Conservation (phyloP, 768 basidiomycete genomes). For the Boletus coccyginus region DNA sequence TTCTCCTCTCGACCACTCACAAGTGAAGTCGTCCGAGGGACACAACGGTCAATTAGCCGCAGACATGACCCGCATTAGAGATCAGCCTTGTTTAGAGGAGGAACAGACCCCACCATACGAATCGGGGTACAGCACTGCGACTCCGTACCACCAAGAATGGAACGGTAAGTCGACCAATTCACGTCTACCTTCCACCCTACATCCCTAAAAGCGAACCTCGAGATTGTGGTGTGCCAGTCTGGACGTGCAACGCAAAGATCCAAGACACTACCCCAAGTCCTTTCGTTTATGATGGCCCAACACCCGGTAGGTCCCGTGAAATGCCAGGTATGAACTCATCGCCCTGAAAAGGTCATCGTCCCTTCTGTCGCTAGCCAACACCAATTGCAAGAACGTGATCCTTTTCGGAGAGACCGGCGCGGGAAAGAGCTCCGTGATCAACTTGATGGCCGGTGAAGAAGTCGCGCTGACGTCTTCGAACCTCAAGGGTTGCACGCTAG, state of each 20-base stretch:
- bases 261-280: background rate
- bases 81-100: background rate
- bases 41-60: background rate
- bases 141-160: background rate
- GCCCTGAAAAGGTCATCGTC: background rate
- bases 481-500: background rate
- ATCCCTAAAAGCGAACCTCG: background rate
- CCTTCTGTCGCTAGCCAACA: background rate
- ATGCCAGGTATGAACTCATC: background rate
- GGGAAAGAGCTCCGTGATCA: slow-evolving; percentile 11
- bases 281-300: background rate
- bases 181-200: background rate
- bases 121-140: no score
- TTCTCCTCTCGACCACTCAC: background rate
- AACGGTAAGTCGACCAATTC: background rate
- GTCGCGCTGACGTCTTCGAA: background rate
- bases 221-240: background rate
- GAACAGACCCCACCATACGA: background rate
- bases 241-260: no score
- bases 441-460: background rate
- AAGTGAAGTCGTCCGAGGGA: background rate
- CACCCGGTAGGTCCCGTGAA: background rate
- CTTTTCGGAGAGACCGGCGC: slow-evolving; percentile 10
- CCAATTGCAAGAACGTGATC: slow-evolving; percentile 1
- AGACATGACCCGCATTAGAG: background rate